phyloP scores from a whole-genome alignment of 768 basidiomycete species.

The Lepiota subincarnata region DNA sequence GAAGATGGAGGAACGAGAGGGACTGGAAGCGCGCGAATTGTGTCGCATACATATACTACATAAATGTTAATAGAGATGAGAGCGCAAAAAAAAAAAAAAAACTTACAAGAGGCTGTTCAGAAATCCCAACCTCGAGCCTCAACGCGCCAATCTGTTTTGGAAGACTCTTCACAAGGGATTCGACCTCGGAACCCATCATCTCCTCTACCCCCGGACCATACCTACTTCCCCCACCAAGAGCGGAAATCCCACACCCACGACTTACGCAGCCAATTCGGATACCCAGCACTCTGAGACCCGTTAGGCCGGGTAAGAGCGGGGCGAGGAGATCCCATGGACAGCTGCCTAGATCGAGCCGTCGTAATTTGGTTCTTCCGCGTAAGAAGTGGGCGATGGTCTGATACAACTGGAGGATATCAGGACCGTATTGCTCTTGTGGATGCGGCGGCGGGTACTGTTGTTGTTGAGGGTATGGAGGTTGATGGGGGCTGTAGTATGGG shows the following conservation, averaged over 20 bases:
- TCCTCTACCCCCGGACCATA: too few relatives aligned
- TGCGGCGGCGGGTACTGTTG: background rate
- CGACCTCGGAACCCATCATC: background rate
- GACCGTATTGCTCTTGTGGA: slow-evolving; percentile 12
- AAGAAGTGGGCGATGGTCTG: slow-evolving; percentile 53
- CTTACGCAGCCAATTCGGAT: slow-evolving; percentile 40
- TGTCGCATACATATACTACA: slow-evolving; percentile 50
- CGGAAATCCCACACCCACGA: background rate
- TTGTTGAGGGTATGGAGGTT: background rate
- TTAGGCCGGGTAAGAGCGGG: slow-evolving; percentile 46
- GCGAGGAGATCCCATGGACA: slow-evolving; percentile 64
- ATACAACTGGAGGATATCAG: slow-evolving; percentile 32
- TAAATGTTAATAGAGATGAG: too few relatives aligned
- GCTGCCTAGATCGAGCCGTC: slow-evolving; percentile 56
- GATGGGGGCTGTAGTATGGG: background rate
- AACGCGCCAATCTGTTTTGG: slow-evolving; percentile 45
- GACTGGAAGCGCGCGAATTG: slow-evolving; percentile 43
- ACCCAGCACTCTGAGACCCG: slow-evolving; percentile 50
- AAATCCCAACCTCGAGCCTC: slow-evolving; percentile 52
- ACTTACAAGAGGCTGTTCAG: slow-evolving; percentile 48
- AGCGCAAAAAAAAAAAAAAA: background rate
- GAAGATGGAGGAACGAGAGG: slow-evolving; percentile 59
- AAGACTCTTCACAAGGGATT: slow-evolving; percentile 5
- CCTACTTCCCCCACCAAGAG: too few relatives aligned
- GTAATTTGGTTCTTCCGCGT: slow-evolving; percentile 39